These are phyloP conservation scores for Letharia columbiana DNA, from an alignment of 495 filamentous ascomycete species.

Conservation along the genomic window DNA sequence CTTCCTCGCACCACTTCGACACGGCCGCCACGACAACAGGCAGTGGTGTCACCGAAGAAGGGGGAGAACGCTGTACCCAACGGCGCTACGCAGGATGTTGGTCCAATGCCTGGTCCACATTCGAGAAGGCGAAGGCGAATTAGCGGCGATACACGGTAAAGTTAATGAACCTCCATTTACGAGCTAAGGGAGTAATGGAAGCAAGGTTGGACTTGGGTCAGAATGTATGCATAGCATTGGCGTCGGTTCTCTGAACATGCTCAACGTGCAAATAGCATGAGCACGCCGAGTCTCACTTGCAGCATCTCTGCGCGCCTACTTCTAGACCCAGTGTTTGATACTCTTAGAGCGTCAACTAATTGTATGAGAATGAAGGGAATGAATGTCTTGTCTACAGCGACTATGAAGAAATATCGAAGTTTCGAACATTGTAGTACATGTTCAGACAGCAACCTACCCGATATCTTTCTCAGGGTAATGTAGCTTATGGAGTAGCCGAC, in stretches of 20 bases:
- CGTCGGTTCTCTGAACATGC: background rate
- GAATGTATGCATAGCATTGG: constrained; percentile 2
- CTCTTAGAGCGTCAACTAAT: background rate
- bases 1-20: constrained; percentile 39
- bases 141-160: constrained; percentile 23
- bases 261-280: background rate
- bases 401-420: too few species aligned
- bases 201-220: background rate
- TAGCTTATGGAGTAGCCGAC: background rate
- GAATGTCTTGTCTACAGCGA: background rate
- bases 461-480: too few species aligned
- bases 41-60: constrained; percentile 22
- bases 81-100: constrained; percentile 1
- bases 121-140: constrained; percentile 23
- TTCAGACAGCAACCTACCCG: too few species aligned
- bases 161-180: background rate
- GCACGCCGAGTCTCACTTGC: background rate
- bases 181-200: background rate
- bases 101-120: constrained; percentile 20
- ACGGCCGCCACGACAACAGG: constrained; percentile 32
- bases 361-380: background rate
- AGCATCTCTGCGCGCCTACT: background rate
- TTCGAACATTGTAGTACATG: too few species aligned
- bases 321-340: background rate
- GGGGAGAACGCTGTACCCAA: constrained; percentile 18